phyloP scores from a whole-genome alignment of 179 eudicot genomes.

The Monotropa hypopitys region DNA sequence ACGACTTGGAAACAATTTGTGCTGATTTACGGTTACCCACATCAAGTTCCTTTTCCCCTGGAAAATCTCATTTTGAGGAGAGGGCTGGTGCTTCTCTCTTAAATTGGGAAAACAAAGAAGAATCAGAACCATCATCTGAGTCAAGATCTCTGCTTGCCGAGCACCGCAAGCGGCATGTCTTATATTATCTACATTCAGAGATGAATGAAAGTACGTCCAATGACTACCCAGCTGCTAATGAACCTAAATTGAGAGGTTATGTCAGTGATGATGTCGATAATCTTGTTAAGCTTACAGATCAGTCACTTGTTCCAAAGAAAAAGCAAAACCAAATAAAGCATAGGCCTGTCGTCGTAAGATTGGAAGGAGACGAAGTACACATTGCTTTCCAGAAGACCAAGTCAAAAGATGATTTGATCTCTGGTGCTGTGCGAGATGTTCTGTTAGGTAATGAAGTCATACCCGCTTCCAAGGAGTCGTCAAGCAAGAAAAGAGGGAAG shows the following conservation, averaged over 20 bases:
- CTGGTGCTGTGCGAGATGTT: conserved; percentile 71
- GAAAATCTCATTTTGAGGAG: conserved; percentile 22
- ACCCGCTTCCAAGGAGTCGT: conserved; percentile 29
- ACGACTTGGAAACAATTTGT: conserved; percentile 54
- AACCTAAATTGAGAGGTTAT: conserved; percentile 21
- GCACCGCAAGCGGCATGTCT: conserved; percentile 72
- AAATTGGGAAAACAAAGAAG: conserved; percentile 29
- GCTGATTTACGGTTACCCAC: conserved; percentile 32
- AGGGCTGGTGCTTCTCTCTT: conserved; percentile 15
- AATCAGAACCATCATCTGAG: conserved; percentile 36
- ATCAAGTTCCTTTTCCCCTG: conserved; percentile 43
- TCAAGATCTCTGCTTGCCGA: conserved; percentile 61
- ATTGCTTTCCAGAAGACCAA: conserved; percentile 23
- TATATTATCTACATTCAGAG: conserved; percentile 71
- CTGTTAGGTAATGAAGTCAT: conserved; percentile 39
- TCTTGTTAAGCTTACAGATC: conserved; percentile 70
- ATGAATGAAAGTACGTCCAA: conserved; percentile 29
- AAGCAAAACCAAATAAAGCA: conserved; percentile 47
- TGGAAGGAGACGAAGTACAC: conserved; percentile 48
- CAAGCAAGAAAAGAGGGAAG: conserved; percentile 42
- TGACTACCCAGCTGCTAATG: conserved; percentile 77
- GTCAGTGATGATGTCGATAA: conserved; percentile 34
- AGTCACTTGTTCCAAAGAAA: conserved; percentile 58
- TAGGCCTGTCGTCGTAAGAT: conserved; percentile 71
- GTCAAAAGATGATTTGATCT: conserved; percentile 40